Evolutionary conservation across 2,329 filamentous ascomycete genomes (phyloP).

Genomic region (Xylaria digitata): DNA sequence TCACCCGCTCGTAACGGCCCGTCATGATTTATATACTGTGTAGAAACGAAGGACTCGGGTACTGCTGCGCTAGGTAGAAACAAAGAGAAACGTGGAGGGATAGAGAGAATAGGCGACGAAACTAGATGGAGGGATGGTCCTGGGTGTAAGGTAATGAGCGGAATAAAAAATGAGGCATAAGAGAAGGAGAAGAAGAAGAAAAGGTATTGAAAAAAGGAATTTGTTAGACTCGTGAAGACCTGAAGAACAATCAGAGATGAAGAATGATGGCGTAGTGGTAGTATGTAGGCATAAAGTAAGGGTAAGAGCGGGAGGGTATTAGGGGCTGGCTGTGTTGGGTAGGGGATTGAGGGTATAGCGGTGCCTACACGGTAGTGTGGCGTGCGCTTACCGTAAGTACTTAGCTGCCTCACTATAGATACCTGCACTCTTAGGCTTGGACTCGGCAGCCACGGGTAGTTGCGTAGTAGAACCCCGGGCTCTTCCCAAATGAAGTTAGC

Average conservation of each 20-base stretch:
- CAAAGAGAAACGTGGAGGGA: background rate
- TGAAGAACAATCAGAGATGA: conserved; percentile 8
- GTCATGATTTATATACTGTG: conserved; percentile 56
- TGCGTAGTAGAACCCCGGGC: too few species aligned
- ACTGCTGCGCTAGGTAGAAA: too few species aligned
- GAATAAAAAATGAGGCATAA: too few species aligned
- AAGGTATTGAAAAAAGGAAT: conserved; percentile 26
- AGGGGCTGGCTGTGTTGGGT: conserved; percentile 3
- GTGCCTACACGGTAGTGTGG: too few species aligned
- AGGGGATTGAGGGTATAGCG: too few species aligned
- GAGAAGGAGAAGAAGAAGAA: background rate
- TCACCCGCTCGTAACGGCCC: conserved; percentile 69
- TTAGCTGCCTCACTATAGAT: too few species aligned
- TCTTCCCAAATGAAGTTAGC: too few species aligned
- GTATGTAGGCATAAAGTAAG: background rate
- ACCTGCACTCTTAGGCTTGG: too few species aligned
- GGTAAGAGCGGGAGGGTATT: background rate
- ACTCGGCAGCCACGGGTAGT: too few species aligned
- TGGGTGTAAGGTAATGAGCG: background rate
- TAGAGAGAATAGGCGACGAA: conserved; percentile 22
- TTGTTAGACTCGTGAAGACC: conserved; percentile 11
- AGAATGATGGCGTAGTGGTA: background rate
- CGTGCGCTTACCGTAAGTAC: too few species aligned
- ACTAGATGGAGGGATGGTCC: conserved; percentile 9
- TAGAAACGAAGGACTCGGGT: background rate